Conservation (phyloP, 768 basidiomycete genomes). For the Kwoniella shandongensis region DNA sequence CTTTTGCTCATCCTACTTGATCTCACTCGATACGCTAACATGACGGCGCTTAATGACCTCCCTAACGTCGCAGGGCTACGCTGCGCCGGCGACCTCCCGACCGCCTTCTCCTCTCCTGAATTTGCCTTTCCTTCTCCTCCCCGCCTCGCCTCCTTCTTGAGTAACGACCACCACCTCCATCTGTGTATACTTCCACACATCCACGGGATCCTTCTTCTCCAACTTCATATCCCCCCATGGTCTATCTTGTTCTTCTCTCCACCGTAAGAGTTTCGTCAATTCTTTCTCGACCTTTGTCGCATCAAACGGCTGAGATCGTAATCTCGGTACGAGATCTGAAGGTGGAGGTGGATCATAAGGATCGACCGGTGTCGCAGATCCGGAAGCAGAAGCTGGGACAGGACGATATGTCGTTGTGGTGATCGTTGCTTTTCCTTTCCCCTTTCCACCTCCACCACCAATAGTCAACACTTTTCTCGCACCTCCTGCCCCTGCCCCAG, state of each 20-base stretch:
- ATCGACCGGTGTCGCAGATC: slow-evolving; percentile 5
- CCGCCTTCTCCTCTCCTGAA: slow-evolving; percentile 38
- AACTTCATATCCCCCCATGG: slow-evolving; percentile 42
- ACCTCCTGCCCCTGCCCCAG: background rate
- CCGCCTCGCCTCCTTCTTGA: slow-evolving; percentile 24
- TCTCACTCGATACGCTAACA: no score
- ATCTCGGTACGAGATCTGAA: slow-evolving; percentile 33
- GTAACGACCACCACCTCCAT: slow-evolving; percentile 22
- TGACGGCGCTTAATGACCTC: background rate
- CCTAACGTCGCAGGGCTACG: background rate
- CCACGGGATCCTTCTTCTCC: slow-evolving; percentile 17
- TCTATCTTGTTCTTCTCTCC: slow-evolving; percentile 38
- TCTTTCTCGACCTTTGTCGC: slow-evolving; percentile 32
- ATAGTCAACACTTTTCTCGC: slow-evolving; percentile 46
- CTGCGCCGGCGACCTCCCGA: slow-evolving; percentile 37
- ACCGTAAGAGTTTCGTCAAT: slow-evolving; percentile 32
- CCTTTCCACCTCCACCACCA: slow-evolving; percentile 19
- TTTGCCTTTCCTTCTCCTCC: slow-evolving; percentile 35
- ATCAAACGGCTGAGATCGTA: slow-evolving; percentile 28
- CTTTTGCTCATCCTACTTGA: background rate
- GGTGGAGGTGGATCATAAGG: slow-evolving; percentile 14
- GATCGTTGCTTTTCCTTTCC: slow-evolving; percentile 40
- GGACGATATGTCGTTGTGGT: slow-evolving; percentile 41
- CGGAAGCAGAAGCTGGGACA: slow-evolving; percentile 6
- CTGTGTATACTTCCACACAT: slow-evolving; percentile 32